These are phyloP conservation scores for Letharia lupina DNA, from an alignment of 495 filamentous ascomycete species.

Conservation along the genomic window DNA sequence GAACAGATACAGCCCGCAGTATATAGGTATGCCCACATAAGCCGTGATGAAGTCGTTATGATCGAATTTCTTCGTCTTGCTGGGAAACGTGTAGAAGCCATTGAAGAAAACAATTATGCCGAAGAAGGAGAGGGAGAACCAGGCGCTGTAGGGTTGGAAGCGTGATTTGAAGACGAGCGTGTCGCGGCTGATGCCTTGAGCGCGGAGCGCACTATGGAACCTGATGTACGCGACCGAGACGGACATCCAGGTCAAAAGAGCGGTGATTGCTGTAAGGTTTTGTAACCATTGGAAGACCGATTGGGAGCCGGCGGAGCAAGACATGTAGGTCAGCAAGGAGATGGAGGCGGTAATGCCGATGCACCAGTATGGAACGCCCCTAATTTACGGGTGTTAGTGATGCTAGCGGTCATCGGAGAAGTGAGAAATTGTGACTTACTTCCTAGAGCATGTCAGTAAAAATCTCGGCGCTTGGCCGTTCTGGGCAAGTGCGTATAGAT, in stretches of 20 bases:
- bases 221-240: constrained; percentile 52
- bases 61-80: constrained; percentile 35
- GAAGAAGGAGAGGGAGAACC: constrained; percentile 50
- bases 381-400: constrained; percentile 4
- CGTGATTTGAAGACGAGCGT: constrained; percentile 49
- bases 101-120: constrained; percentile 37
- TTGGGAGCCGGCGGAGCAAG: constrained; percentile 37
- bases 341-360: constrained; percentile 44
- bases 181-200: constrained; percentile 31
- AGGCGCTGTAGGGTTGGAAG: constrained; percentile 55
- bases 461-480: constrained; percentile 55
- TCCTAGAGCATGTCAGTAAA: constrained; percentile 45
- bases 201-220: constrained; percentile 31
- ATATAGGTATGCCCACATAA: constrained; percentile 50
- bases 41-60: constrained; percentile 46
- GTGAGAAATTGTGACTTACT: constrained; percentile 14
- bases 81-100: constrained; percentile 31
- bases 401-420: background rate
- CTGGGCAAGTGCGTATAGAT: constrained; percentile 59
- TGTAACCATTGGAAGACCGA: constrained; percentile 56
- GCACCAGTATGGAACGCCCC: constrained; percentile 46
- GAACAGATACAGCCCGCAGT: constrained; percentile 47
- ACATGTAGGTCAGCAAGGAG: constrained; percentile 46
- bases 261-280: constrained; percentile 49
- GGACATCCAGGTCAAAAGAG: constrained; percentile 53